Base-by-base conservation (phyloP, 2,329 filamentous ascomycete species). In the Penicillium sp. region DNA sequence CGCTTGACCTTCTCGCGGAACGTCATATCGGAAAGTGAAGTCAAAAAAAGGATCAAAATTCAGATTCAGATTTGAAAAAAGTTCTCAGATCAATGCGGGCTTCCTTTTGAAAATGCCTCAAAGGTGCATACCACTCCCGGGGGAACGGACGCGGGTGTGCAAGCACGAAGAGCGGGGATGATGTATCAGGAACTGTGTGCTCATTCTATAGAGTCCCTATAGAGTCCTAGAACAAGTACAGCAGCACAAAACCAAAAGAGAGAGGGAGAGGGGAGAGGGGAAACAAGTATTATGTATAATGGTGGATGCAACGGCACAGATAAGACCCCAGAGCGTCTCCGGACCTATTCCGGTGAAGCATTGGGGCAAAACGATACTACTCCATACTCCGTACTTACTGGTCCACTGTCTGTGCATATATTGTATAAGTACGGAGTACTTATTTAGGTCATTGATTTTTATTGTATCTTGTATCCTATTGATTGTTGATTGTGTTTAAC, bases 1-100 rank as follows among this genome's bases (percentile, higher is more conserved):
- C 64, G 64, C 54, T 63, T 68, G 55, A 76, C 66, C 54, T 61
- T 72, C 24, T 74, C 72, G 18, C 72, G 72, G 53, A 76, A 65
- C 41, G 67, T 65, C 74, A 76, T 76, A 14, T 41, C 64, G 66
- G 34, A 51, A 44, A 16, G 34, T 36, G 34, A 36, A 46, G 24
- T 16, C 21, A 32, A 44, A 49, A 43, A 22, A 41, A 39, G 18
- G 53, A 34, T 29, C 21, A 42, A 27, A 53, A 48, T 48, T 52
- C 50, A 52, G 31, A 46, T 32, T 49, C 18, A 52, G 44, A 56
- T 48, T 44, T 34, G 22, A 40, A 29, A 45, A 36, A 48, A 38
- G 45, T 50, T 50, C 50, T 40, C 45, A 50, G 46, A 52, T 54
- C 54, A 53, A 50, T 49, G 56, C 51, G 51, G 51, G 51, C 45